A percentile compares a stretch with the other conserved stretches of the same genome.
Conservation (phyloP, 2,329 filamentous ascomycete genomes). For the Amauroascus verrucosus region DNA sequence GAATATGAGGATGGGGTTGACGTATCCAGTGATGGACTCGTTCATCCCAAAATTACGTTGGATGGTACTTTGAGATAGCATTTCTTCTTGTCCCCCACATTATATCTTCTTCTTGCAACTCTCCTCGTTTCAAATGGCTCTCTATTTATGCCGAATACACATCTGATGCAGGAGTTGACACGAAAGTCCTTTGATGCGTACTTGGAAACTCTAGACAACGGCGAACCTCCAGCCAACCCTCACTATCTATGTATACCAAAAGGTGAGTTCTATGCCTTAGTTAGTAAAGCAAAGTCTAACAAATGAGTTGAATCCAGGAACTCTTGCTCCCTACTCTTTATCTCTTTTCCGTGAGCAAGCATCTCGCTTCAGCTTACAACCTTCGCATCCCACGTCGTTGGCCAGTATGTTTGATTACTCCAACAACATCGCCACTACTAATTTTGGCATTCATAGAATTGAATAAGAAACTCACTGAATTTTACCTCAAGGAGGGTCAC, state of each 20-base stretch:
- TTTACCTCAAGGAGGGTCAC: constrained; percentile 12
- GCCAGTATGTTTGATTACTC: no score
- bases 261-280: no score
- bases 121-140: constrained; percentile 13
- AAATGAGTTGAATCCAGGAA: no score
- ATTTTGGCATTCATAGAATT: constrained; percentile 6
- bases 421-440: no score
- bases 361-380: not conserved
- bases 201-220: constrained; percentile 8
- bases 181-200: constrained; percentile 12
- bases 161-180: constrained; percentile 15
- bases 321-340: no score
- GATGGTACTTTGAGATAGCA: not conserved
- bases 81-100: no score
- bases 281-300: no score
- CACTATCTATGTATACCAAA: constrained; percentile 14
- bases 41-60: not conserved
- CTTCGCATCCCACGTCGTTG: not conserved
- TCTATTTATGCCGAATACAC: constrained; percentile 17
- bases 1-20: constrained; percentile 4
- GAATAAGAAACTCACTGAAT: constrained; percentile 12
- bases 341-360: no score
- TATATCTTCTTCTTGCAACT: no score
- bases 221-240: constrained; percentile 6
- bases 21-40: constrained; percentile 1